Conservation (phyloP, 352 stramenopile species). For the Chrysophaeum taylorii region DNA sequence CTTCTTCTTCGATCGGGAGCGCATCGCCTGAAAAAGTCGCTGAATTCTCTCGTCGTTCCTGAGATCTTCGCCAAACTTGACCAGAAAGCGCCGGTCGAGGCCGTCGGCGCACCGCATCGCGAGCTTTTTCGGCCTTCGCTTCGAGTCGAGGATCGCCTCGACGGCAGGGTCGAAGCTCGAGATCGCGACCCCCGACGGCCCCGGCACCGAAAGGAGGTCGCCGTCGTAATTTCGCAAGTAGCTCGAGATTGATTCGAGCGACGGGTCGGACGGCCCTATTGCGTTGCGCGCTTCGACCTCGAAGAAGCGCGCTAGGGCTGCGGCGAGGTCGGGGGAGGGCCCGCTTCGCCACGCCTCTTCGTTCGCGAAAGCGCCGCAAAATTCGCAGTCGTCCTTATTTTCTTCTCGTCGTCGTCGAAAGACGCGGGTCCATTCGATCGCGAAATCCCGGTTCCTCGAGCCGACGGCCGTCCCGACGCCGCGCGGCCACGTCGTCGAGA, state of each 20-base stretch:
- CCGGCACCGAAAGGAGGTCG: not conserved
- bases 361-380: too few relatives aligned
- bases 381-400: too few relatives aligned
- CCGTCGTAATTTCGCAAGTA: constrained; percentile 2
- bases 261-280: too few relatives aligned
- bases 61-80: constrained; percentile 57
- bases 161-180: not conserved
- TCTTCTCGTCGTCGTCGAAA: too few relatives aligned
- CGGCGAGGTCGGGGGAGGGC: too few relatives aligned
- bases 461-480: not conserved
- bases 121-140: not conserved
- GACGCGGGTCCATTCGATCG: too few relatives aligned
- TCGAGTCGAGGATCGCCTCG: not conserved
- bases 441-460: not conserved
- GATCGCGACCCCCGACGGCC: not conserved
- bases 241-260: too few relatives aligned
- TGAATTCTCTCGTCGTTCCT: constrained; percentile 74
- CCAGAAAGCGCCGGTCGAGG: not conserved
- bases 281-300: too few relatives aligned
- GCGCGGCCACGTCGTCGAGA: not conserved
- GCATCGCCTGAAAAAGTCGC: constrained; percentile 56
- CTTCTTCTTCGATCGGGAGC: constrained; percentile 38
- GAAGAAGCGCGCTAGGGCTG: too few relatives aligned
- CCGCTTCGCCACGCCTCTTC: too few relatives aligned
- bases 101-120: not conserved